Evolutionary conservation across 1,139 yeast species (phyloP), one percentile per base, ranked within the genome.

Genomic region (Protomyces macrosporus): DNA sequence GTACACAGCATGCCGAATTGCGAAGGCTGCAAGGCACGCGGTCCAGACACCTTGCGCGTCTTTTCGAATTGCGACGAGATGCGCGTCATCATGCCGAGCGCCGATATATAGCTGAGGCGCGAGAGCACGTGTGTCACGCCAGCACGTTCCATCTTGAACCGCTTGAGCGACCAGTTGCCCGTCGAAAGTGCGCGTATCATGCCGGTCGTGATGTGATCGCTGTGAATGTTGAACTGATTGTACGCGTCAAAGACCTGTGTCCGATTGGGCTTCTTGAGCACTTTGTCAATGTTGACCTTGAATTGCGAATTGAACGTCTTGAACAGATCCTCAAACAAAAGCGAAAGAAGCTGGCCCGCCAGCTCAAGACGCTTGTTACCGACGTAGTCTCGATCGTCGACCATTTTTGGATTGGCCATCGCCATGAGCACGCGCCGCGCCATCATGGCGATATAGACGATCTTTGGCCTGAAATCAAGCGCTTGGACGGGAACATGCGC

Each of bases 141-240:
- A 0, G 99, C 98, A 68, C 98, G 84, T 78, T 95, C 98, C 99
- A 93, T 93, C 86, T 91, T 93, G 81, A 93, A 93, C 79, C 99
- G 90, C 77, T 93, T 93, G 74, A 93, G 81, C 0, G 97, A 90
- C 99, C 99, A 93, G 74, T 93, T 93, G 70, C 99, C 99, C 0
- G 99, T 93, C 5, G 98, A 91, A 64, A 93, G 93, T 50, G 99
- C 97, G 71, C 98, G 82, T 75, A 91, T 91, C 76, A 93, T 79
- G 42, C 99, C 99, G 75, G 87, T 87, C 14, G 98, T 90, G 69
- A 93, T 91, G 73, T 90, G 90, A 72, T 89, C 88, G 9, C 96
- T 88, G 73, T 91, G 97, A 64, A 90, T 90, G 68, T 89, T 87
- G 71, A 93, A 90, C 60, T 90, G 88, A 67, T 91, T 77, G 60